Conservation (phyloP, 1,284 basidiomycete genomes). For the Ceratobasidium theobromae region DNA sequence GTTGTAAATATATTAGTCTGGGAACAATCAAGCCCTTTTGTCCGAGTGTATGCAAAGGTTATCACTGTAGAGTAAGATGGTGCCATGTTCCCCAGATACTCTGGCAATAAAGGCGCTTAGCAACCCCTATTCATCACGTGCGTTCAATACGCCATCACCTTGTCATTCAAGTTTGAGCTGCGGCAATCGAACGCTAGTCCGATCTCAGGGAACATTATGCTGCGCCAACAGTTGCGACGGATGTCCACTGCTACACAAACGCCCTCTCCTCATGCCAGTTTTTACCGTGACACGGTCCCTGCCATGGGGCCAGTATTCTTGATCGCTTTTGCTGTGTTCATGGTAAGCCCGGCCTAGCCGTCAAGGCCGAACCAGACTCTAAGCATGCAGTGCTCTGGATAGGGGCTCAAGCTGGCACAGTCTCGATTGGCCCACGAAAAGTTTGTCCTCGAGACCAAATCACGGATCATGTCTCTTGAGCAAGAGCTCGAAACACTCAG, state of each 20-base stretch:
- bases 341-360: constrained; percentile 50
- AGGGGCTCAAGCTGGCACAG: constrained; percentile 31
- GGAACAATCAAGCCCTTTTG: too few species aligned
- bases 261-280: constrained; percentile 57
- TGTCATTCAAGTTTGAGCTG: too few species aligned
- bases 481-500: constrained; percentile 52
- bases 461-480: constrained; percentile 58
- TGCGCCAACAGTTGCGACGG: neutral
- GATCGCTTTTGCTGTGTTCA: constrained; percentile 72
- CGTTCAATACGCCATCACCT: too few species aligned
- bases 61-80: too few species aligned
- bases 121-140: too few species aligned
- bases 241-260: neutral
- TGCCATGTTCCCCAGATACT: too few species aligned
- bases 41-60: too few species aligned
- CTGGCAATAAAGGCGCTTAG: too few species aligned
- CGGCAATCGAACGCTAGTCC: too few species aligned
- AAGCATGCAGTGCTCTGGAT: neutral
- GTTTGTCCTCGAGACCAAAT: constrained; percentile 60
- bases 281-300: constrained; percentile 67
- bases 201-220: neutral
- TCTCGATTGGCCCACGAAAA: constrained; percentile 56
- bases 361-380: neutral
- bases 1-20: too few species aligned
- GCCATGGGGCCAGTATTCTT: constrained; percentile 75